Percentiles rank a stretch among this genome's conserved stretches.
Conservation (phyloP, 179 eudicot genomes). For the Sideroxylon spinosum region DNA sequence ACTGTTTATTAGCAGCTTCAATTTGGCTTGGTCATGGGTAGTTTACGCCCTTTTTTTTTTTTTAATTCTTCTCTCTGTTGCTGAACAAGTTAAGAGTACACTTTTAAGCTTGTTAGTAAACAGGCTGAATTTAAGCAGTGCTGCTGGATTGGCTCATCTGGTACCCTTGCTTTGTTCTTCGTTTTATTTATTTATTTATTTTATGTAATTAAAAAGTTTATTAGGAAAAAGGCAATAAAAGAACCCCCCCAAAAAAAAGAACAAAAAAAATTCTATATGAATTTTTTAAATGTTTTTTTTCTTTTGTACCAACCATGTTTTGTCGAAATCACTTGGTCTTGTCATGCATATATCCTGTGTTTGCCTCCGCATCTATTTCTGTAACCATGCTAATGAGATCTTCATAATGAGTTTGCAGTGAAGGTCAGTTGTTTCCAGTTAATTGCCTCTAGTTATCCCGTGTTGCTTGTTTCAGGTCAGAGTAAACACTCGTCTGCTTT, state of each 20-base stretch:
- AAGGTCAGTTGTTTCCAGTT: neutral
- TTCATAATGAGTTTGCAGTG: neutral
- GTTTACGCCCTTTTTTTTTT: neutral
- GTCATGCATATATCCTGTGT: too few relatives aligned
- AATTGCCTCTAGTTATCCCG: conserved; percentile 15
- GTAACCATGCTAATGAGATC: neutral
- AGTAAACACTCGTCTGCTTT: conserved; percentile 93
- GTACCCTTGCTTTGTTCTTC: too few relatives aligned
- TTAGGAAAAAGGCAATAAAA: too few relatives aligned
- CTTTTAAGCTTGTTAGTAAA: neutral
- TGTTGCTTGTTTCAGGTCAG: conserved; percentile 64
- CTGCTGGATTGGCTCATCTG: too few relatives aligned
- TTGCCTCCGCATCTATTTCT: neutral
- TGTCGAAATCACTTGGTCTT: too few relatives aligned
- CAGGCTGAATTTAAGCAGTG: neutral
- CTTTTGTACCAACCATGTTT: too few relatives aligned
- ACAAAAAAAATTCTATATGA: too few relatives aligned
- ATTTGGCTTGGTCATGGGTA: neutral
- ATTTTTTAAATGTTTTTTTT: too few relatives aligned
- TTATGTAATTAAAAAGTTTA: too few relatives aligned
- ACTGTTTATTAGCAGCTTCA: neutral
- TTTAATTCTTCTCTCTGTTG: neutral
- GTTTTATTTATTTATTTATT: too few relatives aligned
- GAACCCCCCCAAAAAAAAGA: too few relatives aligned
- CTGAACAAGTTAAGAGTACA: neutral